phyloP scores from a whole-genome alignment of 352 stramenopile genomes.

The Phytopythium helicoides region DNA sequence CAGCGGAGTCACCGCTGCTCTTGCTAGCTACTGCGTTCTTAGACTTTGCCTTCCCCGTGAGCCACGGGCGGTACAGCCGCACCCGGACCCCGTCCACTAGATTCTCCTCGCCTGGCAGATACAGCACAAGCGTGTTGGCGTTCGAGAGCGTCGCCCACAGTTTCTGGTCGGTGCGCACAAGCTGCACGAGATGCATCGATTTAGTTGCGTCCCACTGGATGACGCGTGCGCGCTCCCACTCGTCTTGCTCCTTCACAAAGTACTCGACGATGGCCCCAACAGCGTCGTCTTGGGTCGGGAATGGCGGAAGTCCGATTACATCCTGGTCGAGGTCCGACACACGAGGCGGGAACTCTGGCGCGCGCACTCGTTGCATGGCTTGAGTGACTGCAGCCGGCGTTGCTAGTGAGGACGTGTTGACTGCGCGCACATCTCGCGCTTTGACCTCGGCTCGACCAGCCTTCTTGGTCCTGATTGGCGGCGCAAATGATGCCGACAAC shows the following conservation, averaged over 20 bases:
- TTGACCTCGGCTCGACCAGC: slow-evolving; percentile 15
- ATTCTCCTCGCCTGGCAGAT: slow-evolving; percentile 55
- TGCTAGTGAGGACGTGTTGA: slow-evolving; percentile 37
- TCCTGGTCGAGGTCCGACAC: slow-evolving; percentile 7
- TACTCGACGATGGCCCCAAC: slow-evolving; percentile 79
- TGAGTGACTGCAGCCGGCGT: slow-evolving; percentile 41
- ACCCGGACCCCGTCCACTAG: slow-evolving; percentile 55
- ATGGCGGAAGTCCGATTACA: slow-evolving; percentile 45
- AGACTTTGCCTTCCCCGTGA: not conserved
- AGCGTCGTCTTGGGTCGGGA: slow-evolving; percentile 41
- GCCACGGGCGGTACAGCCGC: slow-evolving; percentile 48
- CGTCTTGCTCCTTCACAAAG: slow-evolving; percentile 57
- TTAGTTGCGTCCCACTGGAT: slow-evolving; percentile 63
- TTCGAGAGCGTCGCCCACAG: slow-evolving; percentile 52
- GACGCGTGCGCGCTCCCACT: slow-evolving; percentile 70
- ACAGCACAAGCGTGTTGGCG: slow-evolving; percentile 67
- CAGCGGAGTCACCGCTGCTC: not conserved
- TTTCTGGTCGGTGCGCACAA: slow-evolving; percentile 55
- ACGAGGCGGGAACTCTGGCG: slow-evolving; percentile 46
- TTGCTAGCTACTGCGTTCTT: not conserved
- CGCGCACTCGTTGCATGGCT: slow-evolving; percentile 36
- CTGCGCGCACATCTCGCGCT: slow-evolving; percentile 19
- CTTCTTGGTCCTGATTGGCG: slow-evolving; percentile 6
- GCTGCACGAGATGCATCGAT: slow-evolving; percentile 66
- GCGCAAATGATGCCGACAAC: slow-evolving; percentile 10